Evolutionary conservation across 257 asterid genomes (phyloP), one percentile per base, ranked within the genome.

Genomic region (Jasminum sambac): DNA sequence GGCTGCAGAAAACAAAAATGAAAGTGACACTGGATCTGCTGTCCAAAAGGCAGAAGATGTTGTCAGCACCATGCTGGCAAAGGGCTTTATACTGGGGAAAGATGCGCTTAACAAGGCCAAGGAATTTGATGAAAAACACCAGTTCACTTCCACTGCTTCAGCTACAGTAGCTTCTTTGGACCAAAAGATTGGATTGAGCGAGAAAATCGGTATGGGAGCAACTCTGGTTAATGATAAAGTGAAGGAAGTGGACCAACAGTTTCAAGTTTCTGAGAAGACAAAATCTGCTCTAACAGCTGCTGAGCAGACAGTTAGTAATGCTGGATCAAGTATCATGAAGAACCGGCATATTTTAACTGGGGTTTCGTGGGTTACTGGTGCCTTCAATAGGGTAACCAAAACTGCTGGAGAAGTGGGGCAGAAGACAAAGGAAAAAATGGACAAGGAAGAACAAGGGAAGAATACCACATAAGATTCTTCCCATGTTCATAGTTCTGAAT

Each of bases 31-130:
- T 37, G 71, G 66, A 71, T 78, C 86, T 72, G 85, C 82, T 44
- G 80, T 81, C 42, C 85, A 80, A 68, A 88, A 80, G 72, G 95
- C 95, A 17, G 91, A 85, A 77, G 87, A 85, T 43, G 88, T 85
- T 24, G 89, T 88, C 10, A 85, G 86, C 63, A 76, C 83, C 83
- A 88, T 88, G 95, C 44, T 88, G 64, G 95, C 95, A 42, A 88
- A 77, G 78, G 95, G 95, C n/a, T 88, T 80, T 34, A 70, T 84
- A 68, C 60, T 88, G 62, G 95, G 95, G 36, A 84, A 83, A 64
- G 95, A 85, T 67, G 88, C 95, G 5, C 74, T 88, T 23, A 82
- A 73, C 76, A 82, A 71, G 76, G 95, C 95, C 6, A 88, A 88
- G 81, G 68, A 83, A n/a, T 84, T 88, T 36, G 95, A 88, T 12